Base-by-base conservation (phyloP, 352 stramenopile genomes). In the Pythium oligandrum region DNA sequence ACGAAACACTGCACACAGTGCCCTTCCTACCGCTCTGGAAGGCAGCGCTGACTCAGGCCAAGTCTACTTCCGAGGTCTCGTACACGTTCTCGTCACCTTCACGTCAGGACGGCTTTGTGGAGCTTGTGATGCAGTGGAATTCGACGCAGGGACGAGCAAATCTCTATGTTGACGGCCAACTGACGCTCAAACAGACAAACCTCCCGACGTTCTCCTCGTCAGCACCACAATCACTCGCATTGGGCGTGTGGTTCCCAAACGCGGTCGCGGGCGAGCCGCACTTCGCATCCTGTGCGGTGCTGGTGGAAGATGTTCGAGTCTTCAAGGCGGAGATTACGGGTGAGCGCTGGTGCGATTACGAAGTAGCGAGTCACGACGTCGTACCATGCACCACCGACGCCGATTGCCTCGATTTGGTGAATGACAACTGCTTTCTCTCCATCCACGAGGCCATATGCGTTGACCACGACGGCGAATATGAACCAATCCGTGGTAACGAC, bases 231-330 rank as follows among this genome's bases (percentile, higher is more conserved):
- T 75, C 32, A 0, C 49, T 90, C 5, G 79, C 75, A 0, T 59
- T 88, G 5, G 75, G 78, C 32, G 71, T 88, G 3, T 90, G 76
- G 76, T 84, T 90, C 48, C 79, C 79, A 1, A 88, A 90, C 43
- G 73, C 76, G 6, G 64, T 76, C 6, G 76, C 79, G 6, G 79
- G 79, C 0, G 61, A 82, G 31, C 79, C 79, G 2, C 53, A 73
- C 6, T 90, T 90, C 43, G 55, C 57, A 1, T 71, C 71, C 0
- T 90, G 79, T 37, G 45, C 63, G 4, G 73, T 79, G 1, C 59
- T 75, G 1, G 62, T 90, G 0, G 75, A 81, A 40, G 36, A 73
- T 38, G 75, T 88, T 0, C 62, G 74, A 30, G 55, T 90, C 0
- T 82, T 88, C 33, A 70, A 83, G n/a, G 50, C 75, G 2, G 63